phyloP scores from a whole-genome alignment of 2,329 filamentous ascomycete species.

The Plenodomus lindquistii region DNA sequence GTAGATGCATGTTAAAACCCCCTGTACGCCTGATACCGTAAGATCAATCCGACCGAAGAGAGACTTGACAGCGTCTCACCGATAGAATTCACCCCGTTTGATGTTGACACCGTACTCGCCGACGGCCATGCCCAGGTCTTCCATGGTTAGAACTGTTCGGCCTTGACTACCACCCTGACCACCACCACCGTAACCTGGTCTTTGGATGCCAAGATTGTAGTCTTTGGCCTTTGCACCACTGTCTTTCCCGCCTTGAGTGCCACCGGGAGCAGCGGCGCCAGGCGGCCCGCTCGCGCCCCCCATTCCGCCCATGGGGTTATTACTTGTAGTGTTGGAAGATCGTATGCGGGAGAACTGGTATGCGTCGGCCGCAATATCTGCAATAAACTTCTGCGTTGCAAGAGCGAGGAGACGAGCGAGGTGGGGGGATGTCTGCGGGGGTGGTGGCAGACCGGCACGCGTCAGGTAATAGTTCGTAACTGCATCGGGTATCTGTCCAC shows the following conservation, averaged over 20 bases:
- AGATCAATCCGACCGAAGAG: background rate
- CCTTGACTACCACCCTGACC: slow-evolving; percentile 88
- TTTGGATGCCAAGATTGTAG: slow-evolving; percentile 53
- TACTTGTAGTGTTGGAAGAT: slow-evolving; percentile 85
- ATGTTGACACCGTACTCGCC: slow-evolving; percentile 97
- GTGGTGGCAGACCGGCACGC: slow-evolving; percentile 88
- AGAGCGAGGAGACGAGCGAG: slow-evolving; percentile 92
- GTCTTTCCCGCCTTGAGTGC: slow-evolving; percentile 57
- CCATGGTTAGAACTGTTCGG: slow-evolving; percentile 94
- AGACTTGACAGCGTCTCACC: slow-evolving; percentile 54
- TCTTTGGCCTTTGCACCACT: slow-evolving; percentile 49
- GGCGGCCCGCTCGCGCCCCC: slow-evolving; percentile 65
- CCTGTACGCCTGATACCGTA: background rate
- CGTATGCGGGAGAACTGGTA: slow-evolving; percentile 98
- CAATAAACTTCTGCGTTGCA: slow-evolving; percentile 98
- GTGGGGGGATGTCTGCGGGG: slow-evolving; percentile 85
- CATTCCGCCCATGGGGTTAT: slow-evolving; percentile 88
- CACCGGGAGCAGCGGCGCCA: slow-evolving; percentile 59
- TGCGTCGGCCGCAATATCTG: slow-evolving; percentile 93
- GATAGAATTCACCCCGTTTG: slow-evolving; percentile 96
- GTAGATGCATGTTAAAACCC: slow-evolving; percentile 20
- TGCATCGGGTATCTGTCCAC: slow-evolving; percentile 85
- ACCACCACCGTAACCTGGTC: slow-evolving; percentile 70
- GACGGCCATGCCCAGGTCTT: slow-evolving; percentile 97
- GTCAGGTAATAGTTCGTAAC: slow-evolving; percentile 99